Base-by-base conservation (phyloP, 768 basidiomycete genomes). In the Clathrus columnatus region DNA sequence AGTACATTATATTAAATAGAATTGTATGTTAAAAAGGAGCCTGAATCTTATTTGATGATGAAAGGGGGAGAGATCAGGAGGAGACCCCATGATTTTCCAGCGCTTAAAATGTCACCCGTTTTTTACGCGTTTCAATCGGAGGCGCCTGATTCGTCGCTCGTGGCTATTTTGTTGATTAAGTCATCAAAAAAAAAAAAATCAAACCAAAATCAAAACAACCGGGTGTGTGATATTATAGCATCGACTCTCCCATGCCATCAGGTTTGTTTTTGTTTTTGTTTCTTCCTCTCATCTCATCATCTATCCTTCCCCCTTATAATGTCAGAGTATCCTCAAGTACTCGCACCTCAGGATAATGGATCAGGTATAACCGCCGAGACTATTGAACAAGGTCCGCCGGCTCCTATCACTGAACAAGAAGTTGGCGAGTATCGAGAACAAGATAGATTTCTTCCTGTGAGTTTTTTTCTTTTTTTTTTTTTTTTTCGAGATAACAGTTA, bases 391-490 rank as follows among this genome's bases (percentile, higher is more conserved):
- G 79, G 80, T 18, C 66, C 80, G 23, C 77, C 83, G 18, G 73
- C 78, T 55, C 84, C 85, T 41, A 85, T 94, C 62, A 96, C 91
- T 2, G 93, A 96, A 61, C 83, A 89, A 61, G 91, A 95, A 67
- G 84, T 95, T 43, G 91, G 91, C 43, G 91, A 95, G 67, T 96
- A 93, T 69, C 79, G 89, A 62, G 93, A 96, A 69, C 93, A 95
- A 67, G 93, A 96, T 71, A 82, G 92, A 18, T 95, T 88, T 70
- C 78, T 95, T n/a, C 92, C 93, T 17, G 93, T 95, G 65, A 56
- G 70, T n/a, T n/a, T n/a, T 68, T 16, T 30, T 24, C 27, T n/a
- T n/a, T n/a, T n/a, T n/a, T n/a, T n/a, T n/a, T n/a, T n/a, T n/a
- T n/a, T n/a, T n/a, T n/a, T n/a, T n/a, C n/a, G n/a, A n/a, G n/a